Conservation (phyloP, 208 protist species). For the Trypanosoma conorhini region DNA sequence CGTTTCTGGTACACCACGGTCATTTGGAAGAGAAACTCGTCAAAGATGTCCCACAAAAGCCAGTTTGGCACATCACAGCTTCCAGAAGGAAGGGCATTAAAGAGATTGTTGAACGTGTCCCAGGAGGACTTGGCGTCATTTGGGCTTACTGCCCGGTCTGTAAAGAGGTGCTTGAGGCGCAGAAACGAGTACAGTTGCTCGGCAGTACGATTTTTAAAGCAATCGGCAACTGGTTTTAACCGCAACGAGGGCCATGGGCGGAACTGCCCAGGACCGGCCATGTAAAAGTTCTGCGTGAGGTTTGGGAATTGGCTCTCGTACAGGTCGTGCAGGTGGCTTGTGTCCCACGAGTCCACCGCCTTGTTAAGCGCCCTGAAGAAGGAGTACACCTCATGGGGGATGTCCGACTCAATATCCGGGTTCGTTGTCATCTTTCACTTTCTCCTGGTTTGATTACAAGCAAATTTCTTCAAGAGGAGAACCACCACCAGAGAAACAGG, state of each 20-base stretch:
- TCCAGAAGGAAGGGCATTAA: conserved; percentile 44
- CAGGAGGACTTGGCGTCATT: conserved; percentile 65
- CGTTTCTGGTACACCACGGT: conserved; percentile 88
- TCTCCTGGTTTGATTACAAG: conserved; percentile 5
- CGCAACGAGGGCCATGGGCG: conserved; percentile 75
- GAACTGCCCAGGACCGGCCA: conserved; percentile 60
- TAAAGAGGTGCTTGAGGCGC: conserved; percentile 86
- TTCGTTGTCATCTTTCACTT: conserved; percentile 71
- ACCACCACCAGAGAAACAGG: conserved; percentile 3
- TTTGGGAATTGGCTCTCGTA: conserved; percentile 81
- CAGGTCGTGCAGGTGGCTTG: conserved; percentile 62
- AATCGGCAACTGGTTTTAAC: conserved; percentile 60
- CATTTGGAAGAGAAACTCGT: conserved; percentile 91
- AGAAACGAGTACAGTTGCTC: conserved; percentile 87
- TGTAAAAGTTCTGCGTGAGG: conserved; percentile 77
- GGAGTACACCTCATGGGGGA: conserved; percentile 72
- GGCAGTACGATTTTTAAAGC: conserved; percentile 63
- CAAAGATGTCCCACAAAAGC: conserved; percentile 91
- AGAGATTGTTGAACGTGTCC: conserved; percentile 71
- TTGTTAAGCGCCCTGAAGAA: conserved; percentile 78
- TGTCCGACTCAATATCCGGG: conserved; percentile 90
- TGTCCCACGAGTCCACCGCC: conserved; percentile 72
- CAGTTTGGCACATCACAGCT: conserved; percentile 75
- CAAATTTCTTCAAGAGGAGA: background rate
- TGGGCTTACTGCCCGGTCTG: conserved; percentile 54